Evolutionary conservation across 2,329 filamentous ascomycete genomes (phyloP), one percentile per base, ranked within the genome.

Genomic region (Phialocephala sp.): DNA sequence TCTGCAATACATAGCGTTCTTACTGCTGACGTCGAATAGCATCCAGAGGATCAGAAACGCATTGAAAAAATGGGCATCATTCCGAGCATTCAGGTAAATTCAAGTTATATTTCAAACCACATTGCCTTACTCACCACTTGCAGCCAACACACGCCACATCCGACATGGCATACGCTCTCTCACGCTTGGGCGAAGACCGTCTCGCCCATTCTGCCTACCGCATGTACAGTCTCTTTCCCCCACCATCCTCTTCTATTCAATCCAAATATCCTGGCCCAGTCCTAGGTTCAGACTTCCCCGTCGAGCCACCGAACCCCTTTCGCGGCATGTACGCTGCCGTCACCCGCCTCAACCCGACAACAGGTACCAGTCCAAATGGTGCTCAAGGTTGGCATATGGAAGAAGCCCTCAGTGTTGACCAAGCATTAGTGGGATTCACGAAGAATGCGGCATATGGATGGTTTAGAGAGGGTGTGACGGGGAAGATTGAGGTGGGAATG

Each of bases 261-360:
- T 41, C 45, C 22, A 39, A 41, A 18, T 73, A 72, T 27, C 69
- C 69, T 5, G 76, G 75, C 0, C 85, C 85, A 4, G 77, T 91
- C 0, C 80, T 92, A 1, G 89, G 89, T 2, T 90, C 87, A 58
- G 89, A 91, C 72, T 91, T 91, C 70, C 89, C 89, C 43, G 89
- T 92, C 8, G 89, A 91, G 74, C 89, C 89, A 2, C 84, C 88
- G 0, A 84, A 86, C 71, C 87, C 89, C 1, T 89, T 90, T 68
- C 84, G 88, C 63, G 89, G 89, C 20, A 86, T 91, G 45, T 91
- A 90, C 71, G 89, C 89, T 3, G 89, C 89, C 2, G 82, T 90
- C 1, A 83, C 88, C 14, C 80, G 89, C 63, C 83, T 83, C 50
- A 87, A 80, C 66, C 89, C 89, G 1, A 80, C 80, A 55, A 87